Base-by-base conservation (phyloP, 768 basidiomycete species). In the Strobilomyces confusus region DNA sequence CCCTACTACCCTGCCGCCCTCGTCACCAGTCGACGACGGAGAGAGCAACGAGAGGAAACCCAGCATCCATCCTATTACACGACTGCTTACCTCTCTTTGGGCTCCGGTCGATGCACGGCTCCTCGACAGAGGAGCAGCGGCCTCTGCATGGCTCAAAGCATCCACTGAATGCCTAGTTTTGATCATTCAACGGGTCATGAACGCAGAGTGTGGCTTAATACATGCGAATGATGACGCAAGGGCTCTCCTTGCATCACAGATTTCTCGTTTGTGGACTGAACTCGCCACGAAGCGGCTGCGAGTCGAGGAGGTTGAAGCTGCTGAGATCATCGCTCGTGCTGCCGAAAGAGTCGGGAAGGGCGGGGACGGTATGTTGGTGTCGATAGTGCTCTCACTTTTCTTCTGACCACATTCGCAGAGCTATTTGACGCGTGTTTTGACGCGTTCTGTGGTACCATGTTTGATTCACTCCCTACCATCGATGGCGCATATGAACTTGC, bases 81-180 rank as follows among this genome's bases (percentile, higher is more conserved):
- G 77, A 26, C 71, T 95, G 40, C 89, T 92, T 64, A 70, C 75
- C 1, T 81, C 90, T 0, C 84, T 98, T 61, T 97, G 94, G 92
- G 80, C 83, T 15, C 92, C 90, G 0, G 68, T 91, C 1, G 84
- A 89, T 48, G 61, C 60, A 9, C 56, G 60, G 11, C 60, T 67
- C 32, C 66, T 69, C n/a, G 62, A 66, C 37, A 57, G 46, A 44
- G 55, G 51, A 34, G 38, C 53, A 19, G 56, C 48, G 8, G 57
- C 62, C 22, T 80, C 80, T 5, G 77, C 83, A 0, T 84, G 89
- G 11, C 89, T 93, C 69, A 70, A 87, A 17, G 75, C 80, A 0
- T 78, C 90, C 4, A 68, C 89, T 9, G 94, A 97, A 68, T 89
- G 83, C 59, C 63, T 81, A 13, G 69, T 81, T 1, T 87, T 86